These are phyloP conservation scores for Sugiyamaella japonica DNA, from an alignment of 1,139 yeast genomes.

Conservation along the genomic window DNA sequence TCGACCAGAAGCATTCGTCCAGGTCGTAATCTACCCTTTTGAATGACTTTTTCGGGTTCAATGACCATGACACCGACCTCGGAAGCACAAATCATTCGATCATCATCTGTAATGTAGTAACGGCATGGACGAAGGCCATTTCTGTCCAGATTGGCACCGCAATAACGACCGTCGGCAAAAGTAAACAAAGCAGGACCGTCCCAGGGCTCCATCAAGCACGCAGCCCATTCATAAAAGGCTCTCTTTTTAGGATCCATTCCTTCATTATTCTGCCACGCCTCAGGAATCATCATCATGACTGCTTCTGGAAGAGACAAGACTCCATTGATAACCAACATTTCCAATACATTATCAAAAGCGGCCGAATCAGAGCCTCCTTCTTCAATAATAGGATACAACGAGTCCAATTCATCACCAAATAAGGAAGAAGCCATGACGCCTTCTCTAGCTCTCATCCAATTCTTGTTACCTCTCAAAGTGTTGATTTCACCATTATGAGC, in stretches of 20 bases:
- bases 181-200: slow-evolving; percentile 98
- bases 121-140: slow-evolving; percentile 98
- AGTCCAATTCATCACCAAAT: slow-evolving; percentile 89
- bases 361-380: slow-evolving; percentile 99
- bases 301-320: slow-evolving; percentile 94
- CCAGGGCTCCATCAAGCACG: slow-evolving; percentile 99
- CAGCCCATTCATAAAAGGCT: slow-evolving; percentile 99
- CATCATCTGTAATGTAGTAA: slow-evolving; percentile 91
- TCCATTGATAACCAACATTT: slow-evolving; percentile 87
- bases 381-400: slow-evolving; percentile 90
- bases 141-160: slow-evolving; percentile 97
- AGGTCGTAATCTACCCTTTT: slow-evolving; percentile 93
- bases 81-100: slow-evolving; percentile 95
- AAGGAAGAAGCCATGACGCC: slow-evolving; percentile 88
- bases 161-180: slow-evolving; percentile 95
- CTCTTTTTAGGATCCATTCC: slow-evolving; percentile 85
- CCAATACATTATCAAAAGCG: slow-evolving; percentile 94
- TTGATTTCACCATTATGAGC: slow-evolving; percentile 99
- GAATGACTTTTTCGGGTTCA: slow-evolving; percentile 76
- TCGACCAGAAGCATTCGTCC: slow-evolving; percentile 96
- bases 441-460: slow-evolving; percentile 99
- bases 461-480: slow-evolving; percentile 94
- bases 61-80: slow-evolving; percentile 97
- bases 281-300: slow-evolving; percentile 95
- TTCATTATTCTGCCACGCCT: slow-evolving; percentile 93